Conservation (phyloP, 2,329 filamentous ascomycete species). For the Cercospora sojina region DNA sequence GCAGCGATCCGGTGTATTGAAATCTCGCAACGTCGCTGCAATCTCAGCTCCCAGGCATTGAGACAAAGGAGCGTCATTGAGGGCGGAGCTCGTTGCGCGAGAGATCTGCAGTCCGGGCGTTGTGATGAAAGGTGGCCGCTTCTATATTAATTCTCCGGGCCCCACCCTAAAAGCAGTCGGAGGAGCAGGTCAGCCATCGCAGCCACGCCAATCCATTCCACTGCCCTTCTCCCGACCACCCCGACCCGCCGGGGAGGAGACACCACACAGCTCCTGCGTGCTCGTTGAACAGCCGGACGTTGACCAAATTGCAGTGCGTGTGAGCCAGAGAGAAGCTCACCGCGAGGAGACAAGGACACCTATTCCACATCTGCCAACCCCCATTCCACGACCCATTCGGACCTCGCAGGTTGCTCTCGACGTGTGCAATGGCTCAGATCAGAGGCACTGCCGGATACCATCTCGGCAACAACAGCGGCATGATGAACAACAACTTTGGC, state of each 20-base stretch:
- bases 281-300: not conserved
- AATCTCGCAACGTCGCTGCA: not conserved
- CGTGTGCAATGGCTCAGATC: conserved; percentile 56
- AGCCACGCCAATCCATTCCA: not conserved
- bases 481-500: conserved; percentile 41
- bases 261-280: not conserved
- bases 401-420: not conserved
- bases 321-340: not conserved
- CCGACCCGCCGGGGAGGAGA: not conserved
- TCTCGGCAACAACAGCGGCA: conserved; percentile 65
- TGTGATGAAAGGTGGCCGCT: conserved; percentile 3
- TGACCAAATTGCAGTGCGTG: not conserved
- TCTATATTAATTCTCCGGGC: conserved; percentile 1
- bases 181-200: not conserved
- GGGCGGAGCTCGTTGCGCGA: conserved; percentile 4
- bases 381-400: not conserved
- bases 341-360: conserved; percentile 1
- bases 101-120: conserved; percentile 6
- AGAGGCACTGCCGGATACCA: conserved; percentile 74
- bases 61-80: not conserved
- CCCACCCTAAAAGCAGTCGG: not conserved
- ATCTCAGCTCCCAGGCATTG: not conserved
- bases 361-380: not conserved
- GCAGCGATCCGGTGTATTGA: not conserved
- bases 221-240: not conserved